Evolutionary conservation across 2,329 filamentous ascomycete species (phyloP).

Genomic region (Geosmithia putterillii): DNA sequence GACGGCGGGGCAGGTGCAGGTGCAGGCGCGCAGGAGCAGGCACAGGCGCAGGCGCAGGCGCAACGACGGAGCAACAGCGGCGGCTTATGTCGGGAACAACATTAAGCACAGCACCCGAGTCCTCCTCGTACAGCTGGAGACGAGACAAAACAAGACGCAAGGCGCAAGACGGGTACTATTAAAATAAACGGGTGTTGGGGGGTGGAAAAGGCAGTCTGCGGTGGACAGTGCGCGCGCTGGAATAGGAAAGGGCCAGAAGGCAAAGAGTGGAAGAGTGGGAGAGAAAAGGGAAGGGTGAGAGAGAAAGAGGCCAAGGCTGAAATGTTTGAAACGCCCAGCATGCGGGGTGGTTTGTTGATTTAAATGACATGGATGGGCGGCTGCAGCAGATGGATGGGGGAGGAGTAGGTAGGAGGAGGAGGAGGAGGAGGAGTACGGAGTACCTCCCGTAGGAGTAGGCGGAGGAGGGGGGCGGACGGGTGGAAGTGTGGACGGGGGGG

Average conservation of each 20-base stretch:
- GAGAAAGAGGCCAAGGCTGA: not conserved
- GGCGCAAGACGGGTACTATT: not conserved
- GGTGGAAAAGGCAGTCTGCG: too few relatives aligned
- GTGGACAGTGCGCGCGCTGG: too few relatives aligned
- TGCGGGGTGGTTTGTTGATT: not conserved
- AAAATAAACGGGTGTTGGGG: not conserved
- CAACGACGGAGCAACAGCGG: not conserved
- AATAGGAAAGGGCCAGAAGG: not conserved
- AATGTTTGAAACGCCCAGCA: not conserved
- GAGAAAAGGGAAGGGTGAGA: not conserved
- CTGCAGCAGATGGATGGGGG: not conserved
- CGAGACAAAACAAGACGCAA: not conserved
- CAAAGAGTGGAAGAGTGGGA: not conserved
- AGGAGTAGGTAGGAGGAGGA: not conserved
- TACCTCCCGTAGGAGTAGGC: too few relatives aligned
- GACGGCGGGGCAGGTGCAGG: slow-evolving; percentile 1
- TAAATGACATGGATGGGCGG: not conserved
- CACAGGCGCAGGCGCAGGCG: too few relatives aligned
- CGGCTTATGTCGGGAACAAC: not conserved
- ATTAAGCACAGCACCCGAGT: not conserved
- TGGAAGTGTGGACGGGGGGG: too few relatives aligned
- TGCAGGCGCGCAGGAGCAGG: not conserved
- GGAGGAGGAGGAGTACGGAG: not conserved
- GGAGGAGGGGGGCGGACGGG: too few relatives aligned
- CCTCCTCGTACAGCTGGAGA: not conserved